These are phyloP conservation scores for Pichia rugopelliculosa DNA, from an alignment of 805 yeast species.

Conservation along the genomic window DNA sequence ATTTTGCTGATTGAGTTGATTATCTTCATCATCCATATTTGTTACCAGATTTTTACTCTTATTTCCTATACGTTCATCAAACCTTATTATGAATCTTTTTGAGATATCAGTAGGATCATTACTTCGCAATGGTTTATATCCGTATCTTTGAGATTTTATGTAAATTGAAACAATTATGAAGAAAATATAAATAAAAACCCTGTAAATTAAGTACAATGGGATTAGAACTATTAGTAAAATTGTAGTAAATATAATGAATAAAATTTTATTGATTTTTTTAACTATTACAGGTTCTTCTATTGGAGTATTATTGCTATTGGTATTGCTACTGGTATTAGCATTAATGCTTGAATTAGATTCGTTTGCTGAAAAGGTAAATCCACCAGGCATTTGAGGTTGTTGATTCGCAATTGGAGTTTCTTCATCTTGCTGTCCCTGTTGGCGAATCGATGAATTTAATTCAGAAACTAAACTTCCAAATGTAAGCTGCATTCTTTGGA, in stretches of 20 bases:
- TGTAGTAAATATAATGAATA: not conserved
- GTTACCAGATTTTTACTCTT: not conserved
- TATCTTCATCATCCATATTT: not conserved
- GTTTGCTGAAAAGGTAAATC: not conserved
- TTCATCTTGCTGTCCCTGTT: conserved; percentile 1
- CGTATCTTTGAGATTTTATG: conserved; percentile 16
- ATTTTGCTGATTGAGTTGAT: not conserved
- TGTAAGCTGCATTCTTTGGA: not conserved
- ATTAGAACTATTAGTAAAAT: conserved; percentile 15
- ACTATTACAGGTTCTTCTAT: not conserved
- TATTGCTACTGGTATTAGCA: too few species aligned
- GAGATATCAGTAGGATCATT: conserved; percentile 29
- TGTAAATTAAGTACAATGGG: conserved; percentile 21
- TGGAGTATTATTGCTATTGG: not conserved
- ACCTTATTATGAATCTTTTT: conserved; percentile 25
- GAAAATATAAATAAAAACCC: conserved; percentile 15
- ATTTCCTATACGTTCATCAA: conserved; percentile 29
- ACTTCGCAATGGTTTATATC: conserved; percentile 16
- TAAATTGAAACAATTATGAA: conserved; percentile 20
- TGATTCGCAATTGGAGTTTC: conserved; percentile 1
- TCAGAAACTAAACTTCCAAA: not conserved
- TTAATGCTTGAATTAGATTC: not conserved
- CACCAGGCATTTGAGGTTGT: conserved; percentile 11
- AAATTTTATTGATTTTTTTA: not conserved
- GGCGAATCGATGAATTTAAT: not conserved